Conservation (phyloP, 1,139 yeast genomes). For the Protomyces gravidus region DNA sequence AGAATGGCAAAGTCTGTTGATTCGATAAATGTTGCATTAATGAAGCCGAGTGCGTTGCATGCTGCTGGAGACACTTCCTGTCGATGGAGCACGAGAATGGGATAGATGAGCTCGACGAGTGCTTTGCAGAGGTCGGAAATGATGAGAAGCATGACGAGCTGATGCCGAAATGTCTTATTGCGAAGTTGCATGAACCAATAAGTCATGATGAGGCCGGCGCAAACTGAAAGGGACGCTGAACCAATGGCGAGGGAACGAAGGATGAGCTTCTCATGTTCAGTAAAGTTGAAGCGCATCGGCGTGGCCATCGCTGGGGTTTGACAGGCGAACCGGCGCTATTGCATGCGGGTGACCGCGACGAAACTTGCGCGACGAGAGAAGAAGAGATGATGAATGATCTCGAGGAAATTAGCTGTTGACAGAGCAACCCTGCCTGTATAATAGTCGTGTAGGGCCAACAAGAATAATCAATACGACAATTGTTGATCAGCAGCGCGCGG, state of each 20-base stretch:
- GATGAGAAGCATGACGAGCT: constrained; percentile 49
- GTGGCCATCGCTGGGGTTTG: too few relatives aligned
- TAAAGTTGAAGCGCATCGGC: neutral
- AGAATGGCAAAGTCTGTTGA: constrained; percentile 85
- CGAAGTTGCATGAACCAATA: constrained; percentile 16
- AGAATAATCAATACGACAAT: too few relatives aligned
- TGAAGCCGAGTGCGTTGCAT: constrained; percentile 75
- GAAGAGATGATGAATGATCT: too few relatives aligned
- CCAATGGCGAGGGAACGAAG: constrained; percentile 1
- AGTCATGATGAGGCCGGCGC: constrained; percentile 6
- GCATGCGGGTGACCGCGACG: too few relatives aligned
- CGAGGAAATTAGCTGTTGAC: too few relatives aligned
- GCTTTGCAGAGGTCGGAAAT: constrained; percentile 75
- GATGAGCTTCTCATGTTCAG: neutral
- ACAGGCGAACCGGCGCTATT: too few relatives aligned
- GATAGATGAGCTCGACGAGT: constrained; percentile 62
- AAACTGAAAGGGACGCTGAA: neutral
- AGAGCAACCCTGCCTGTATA: too few relatives aligned
- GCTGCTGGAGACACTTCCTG: constrained; percentile 49
- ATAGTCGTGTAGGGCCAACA: too few relatives aligned
- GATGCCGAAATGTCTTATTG: constrained; percentile 20
- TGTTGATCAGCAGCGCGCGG: too few relatives aligned
- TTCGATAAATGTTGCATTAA: constrained; percentile 76
- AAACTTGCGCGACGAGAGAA: too few relatives aligned
- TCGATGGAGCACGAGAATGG: constrained; percentile 55